phyloP scores from a whole-genome alignment of 441 rosid genomes.

The Geranium incanum region DNA sequence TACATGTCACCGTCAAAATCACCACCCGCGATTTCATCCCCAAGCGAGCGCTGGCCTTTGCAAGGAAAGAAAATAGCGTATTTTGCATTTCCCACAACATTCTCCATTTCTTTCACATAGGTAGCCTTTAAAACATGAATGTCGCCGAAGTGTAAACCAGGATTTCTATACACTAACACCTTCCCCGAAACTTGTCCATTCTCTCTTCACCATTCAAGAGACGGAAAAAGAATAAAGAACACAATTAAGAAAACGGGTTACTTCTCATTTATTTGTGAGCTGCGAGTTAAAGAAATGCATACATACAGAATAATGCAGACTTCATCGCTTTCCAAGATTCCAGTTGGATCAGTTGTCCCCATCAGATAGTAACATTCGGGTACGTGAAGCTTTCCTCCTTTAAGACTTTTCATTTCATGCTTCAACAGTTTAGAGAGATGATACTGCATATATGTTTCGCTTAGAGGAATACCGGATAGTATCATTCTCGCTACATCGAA shows the following conservation, averaged over 20 bases:
- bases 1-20: constrained; percentile 76
- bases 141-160: constrained; percentile 80
- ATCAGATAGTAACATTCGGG: constrained; percentile 62
- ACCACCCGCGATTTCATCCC: constrained; percentile 72
- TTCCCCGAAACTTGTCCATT: constrained; percentile 68
- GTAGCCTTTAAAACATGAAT: constrained; percentile 58
- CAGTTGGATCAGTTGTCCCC: constrained; percentile 83
- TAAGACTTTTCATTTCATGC: constrained; percentile 41
- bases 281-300: constrained; percentile 8
- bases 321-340: constrained; percentile 48
- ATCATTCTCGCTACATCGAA: constrained; percentile 42
- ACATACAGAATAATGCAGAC: constrained; percentile 73
- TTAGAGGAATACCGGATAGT: constrained; percentile 61
- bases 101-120: constrained; percentile 43
- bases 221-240: constrained; percentile 1
- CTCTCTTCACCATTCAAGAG: constrained; percentile 32
- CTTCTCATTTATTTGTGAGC: background rate
- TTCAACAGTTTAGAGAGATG: constrained; percentile 28
- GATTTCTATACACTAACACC: constrained; percentile 68
- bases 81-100: constrained; percentile 53
- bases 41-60: constrained; percentile 63
- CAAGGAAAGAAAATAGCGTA: constrained; percentile 65
- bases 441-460: constrained; percentile 49
- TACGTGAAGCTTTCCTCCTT: constrained; percentile 49
- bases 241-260: background rate